These are phyloP conservation scores for Vigna reflexopilosa DNA, from an alignment of 306 rosid species.

Conservation along the genomic window DNA sequence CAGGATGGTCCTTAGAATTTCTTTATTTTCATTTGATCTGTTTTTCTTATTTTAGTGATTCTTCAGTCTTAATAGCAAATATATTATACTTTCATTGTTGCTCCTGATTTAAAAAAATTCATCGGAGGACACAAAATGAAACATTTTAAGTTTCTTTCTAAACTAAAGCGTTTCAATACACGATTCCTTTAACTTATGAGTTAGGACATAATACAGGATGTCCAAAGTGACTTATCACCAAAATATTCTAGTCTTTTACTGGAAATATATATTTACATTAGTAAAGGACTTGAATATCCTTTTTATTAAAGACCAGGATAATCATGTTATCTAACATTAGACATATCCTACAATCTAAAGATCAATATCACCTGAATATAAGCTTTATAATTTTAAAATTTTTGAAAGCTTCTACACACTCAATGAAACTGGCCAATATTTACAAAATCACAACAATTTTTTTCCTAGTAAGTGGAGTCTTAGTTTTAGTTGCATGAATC, in stretches of 20 bases:
- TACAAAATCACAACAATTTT: background rate
- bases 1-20: constrained; percentile 13
- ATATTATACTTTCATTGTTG: constrained; percentile 5
- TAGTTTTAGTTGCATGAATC: background rate
- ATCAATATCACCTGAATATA: constrained; percentile 2
- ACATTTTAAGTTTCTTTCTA: constrained; percentile 14
- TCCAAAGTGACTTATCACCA: constrained; percentile 7
- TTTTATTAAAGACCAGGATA: background rate
- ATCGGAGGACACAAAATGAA: constrained; percentile 9
- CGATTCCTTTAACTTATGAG: constrained; percentile 15
- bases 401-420: background rate
- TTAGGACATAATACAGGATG: constrained; percentile 5
- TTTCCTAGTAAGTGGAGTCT: background rate
- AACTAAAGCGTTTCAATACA: background rate
- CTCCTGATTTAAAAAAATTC: constrained; percentile 18
- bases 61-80: constrained; percentile 16
- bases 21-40: constrained; percentile 18
- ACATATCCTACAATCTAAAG: constrained; percentile 14
- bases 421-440: background rate
- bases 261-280: constrained; percentile 1
- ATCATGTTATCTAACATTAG: constrained; percentile 6
- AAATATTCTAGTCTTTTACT: background rate
- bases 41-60: constrained; percentile 29
- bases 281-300: background rate
- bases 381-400: background rate